phyloP scores from a whole-genome alignment of 202 grass and related monocot species.

The Elaeis oleifera region DNA sequence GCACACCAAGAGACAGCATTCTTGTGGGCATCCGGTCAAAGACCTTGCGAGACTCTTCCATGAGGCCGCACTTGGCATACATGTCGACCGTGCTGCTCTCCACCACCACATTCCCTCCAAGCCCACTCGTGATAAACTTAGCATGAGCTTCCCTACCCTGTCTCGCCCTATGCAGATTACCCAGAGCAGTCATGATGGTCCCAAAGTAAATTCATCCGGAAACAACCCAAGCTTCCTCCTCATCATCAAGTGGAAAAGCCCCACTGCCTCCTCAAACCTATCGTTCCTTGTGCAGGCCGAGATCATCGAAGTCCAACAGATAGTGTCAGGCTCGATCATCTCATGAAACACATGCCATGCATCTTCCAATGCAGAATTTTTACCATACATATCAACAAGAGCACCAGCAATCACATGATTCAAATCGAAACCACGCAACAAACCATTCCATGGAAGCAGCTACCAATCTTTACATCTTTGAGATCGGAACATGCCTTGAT shows the following conservation, averaged over 20 bases:
- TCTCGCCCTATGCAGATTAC: conserved; percentile 44
- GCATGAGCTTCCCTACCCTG: conserved; percentile 55
- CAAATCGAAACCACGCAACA: conserved; percentile 34
- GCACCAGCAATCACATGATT: conserved; percentile 54
- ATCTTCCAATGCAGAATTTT: conserved; percentile 14
- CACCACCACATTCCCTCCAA: conserved; percentile 52
- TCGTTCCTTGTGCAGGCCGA: conserved; percentile 61
- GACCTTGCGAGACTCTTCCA: conserved; percentile 50
- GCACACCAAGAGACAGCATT: conserved; percentile 74
- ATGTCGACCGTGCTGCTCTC: conserved; percentile 78
- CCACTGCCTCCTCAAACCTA: conserved; percentile 45
- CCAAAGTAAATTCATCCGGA: conserved; percentile 58
- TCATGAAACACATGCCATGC: conserved; percentile 50
- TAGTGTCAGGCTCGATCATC: conserved; percentile 55
- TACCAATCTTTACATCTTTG: conserved; percentile 31
- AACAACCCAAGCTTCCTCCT: conserved; percentile 11
- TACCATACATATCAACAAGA: conserved; percentile 73
- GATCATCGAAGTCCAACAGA: conserved; percentile 76
- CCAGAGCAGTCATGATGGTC: conserved; percentile 53
- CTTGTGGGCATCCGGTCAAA: conserved; percentile 52
- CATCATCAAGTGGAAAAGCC: conserved; percentile 41
- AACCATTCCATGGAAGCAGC: conserved; percentile 52
- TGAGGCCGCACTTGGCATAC: conserved; percentile 60
- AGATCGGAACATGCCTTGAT: conserved; percentile 64
- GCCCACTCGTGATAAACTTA: conserved; percentile 36